These are phyloP conservation scores for Suhomyces pyralidae DNA, from an alignment of 805 yeast genomes.

Conservation along the genomic window DNA sequence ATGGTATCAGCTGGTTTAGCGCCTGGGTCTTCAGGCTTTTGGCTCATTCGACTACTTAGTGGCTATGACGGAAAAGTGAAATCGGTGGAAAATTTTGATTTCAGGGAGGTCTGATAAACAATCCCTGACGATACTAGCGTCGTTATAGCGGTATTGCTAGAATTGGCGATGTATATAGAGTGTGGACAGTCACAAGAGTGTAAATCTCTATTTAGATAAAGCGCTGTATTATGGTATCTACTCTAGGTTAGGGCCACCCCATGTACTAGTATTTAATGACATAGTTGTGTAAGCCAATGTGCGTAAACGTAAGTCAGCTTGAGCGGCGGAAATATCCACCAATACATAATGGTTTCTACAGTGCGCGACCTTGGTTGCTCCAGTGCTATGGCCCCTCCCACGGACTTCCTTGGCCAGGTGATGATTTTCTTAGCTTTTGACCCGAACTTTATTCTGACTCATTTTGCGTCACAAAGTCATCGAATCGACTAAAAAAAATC, in stretches of 20 bases:
- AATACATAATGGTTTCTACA: neutral
- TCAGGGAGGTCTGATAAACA: neutral
- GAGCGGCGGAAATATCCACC: neutral
- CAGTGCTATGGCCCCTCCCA: neutral
- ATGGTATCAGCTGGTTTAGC: neutral
- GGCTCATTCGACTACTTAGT: neutral
- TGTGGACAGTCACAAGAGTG: neutral
- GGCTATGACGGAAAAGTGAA: neutral
- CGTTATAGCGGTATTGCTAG: neutral
- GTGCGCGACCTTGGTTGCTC: neutral
- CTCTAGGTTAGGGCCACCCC: neutral
- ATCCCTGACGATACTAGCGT: neutral
- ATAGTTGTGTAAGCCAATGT: neutral
- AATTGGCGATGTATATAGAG: neutral
- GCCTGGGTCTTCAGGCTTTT: neutral
- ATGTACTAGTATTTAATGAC: neutral
- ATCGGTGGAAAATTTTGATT: neutral
- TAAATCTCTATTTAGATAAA: neutral
- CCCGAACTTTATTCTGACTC: neutral
- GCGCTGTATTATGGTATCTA: neutral
- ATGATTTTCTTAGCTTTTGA: neutral
- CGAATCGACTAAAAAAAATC: neutral
- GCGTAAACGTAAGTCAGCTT: neutral
- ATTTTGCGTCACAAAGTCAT: neutral
- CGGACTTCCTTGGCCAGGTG: neutral